Percentiles rank a stretch among this genome's conserved stretches.
These are phyloP conservation scores for Pichia sp. DNA, from an alignment of 1,139 yeast genomes.

Conservation along the genomic window DNA sequence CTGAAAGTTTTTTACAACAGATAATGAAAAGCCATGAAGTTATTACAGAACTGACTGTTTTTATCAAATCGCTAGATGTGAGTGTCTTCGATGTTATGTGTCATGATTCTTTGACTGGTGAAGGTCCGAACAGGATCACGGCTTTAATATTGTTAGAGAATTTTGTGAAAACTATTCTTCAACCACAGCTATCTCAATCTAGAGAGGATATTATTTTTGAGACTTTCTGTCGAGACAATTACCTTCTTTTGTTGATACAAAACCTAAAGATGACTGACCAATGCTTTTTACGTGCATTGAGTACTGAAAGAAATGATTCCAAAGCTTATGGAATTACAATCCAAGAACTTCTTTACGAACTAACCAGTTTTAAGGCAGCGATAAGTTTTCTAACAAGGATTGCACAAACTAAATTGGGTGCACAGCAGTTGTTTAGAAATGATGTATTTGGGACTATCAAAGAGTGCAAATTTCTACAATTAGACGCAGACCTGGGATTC, in stretches of 20 bases:
- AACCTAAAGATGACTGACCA: conserved; percentile 69
- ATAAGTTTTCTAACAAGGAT: conserved; percentile 67
- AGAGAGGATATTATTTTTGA: conserved; percentile 58
- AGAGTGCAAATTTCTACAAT: conserved; percentile 52
- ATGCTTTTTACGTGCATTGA: conserved; percentile 41
- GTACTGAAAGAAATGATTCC: conserved; percentile 13
- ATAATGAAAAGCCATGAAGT: conserved; percentile 40
- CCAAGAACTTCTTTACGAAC: conserved; percentile 59
- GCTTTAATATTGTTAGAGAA: conserved; percentile 72
- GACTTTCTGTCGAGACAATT: conserved; percentile 59
- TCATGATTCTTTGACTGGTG: conserved; percentile 77
- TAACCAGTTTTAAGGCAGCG: conserved; percentile 72
- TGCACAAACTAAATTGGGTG: conserved; percentile 74
- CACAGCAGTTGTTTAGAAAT: conserved; percentile 69
- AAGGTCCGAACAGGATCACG: conserved; percentile 73
- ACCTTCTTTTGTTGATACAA: conserved; percentile 60
- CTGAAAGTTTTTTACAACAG: conserved; percentile 61
- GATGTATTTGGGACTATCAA: conserved; percentile 64
- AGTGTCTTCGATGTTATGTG: conserved; percentile 62
- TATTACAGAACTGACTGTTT: conserved; percentile 46
- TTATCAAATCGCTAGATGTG: conserved; percentile 57
- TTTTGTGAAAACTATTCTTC: conserved; percentile 54
- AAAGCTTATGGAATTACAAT: conserved; percentile 37
- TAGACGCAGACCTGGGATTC: conserved; percentile 81
- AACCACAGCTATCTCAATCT: conserved; percentile 26